phyloP scores from a whole-genome alignment of 345 rosid species.

The Pugionium cornutum region DNA sequence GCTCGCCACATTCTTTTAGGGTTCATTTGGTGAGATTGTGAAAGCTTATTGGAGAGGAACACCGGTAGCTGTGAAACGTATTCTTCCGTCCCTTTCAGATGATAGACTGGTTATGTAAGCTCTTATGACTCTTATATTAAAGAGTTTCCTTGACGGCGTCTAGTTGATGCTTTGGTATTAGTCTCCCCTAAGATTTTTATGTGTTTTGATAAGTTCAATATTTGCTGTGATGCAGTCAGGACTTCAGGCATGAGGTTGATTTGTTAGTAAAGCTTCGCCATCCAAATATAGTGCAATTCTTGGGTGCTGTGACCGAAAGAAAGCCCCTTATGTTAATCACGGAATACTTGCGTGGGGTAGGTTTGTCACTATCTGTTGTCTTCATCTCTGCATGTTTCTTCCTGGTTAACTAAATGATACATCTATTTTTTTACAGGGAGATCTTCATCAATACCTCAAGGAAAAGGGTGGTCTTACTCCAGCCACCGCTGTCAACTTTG shows the following conservation, averaged over 20 bases:
- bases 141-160: not conserved
- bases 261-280: constrained; percentile 98
- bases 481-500: constrained; percentile 82
- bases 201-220: constrained; percentile 3
- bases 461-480: constrained; percentile 92
- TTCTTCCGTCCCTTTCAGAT: constrained; percentile 96
- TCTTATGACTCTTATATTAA: not conserved
- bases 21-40: constrained; percentile 97
- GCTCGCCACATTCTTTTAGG: constrained; percentile 48
- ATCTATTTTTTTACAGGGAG: constrained; percentile 62
- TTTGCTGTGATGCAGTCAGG: constrained; percentile 65
- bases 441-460: constrained; percentile 94
- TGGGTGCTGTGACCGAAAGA: constrained; percentile 97
- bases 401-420: constrained; percentile 16
- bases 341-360: constrained; percentile 92
- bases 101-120: constrained; percentile 98
- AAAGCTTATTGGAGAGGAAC: constrained; percentile 98
- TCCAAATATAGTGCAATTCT: constrained; percentile 97
- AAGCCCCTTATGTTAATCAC: constrained; percentile 99
- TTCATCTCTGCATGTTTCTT: constrained; percentile 22
- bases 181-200: constrained; percentile 14
- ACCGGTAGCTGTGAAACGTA: constrained; percentile 94
- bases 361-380: constrained; percentile 28
- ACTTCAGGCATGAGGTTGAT: constrained; percentile 98
- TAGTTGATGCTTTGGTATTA: not conserved